These are phyloP conservation scores for Pinus tabuliformis DNA, from an alignment of 75 land plant species.

Conservation along the genomic window DNA sequence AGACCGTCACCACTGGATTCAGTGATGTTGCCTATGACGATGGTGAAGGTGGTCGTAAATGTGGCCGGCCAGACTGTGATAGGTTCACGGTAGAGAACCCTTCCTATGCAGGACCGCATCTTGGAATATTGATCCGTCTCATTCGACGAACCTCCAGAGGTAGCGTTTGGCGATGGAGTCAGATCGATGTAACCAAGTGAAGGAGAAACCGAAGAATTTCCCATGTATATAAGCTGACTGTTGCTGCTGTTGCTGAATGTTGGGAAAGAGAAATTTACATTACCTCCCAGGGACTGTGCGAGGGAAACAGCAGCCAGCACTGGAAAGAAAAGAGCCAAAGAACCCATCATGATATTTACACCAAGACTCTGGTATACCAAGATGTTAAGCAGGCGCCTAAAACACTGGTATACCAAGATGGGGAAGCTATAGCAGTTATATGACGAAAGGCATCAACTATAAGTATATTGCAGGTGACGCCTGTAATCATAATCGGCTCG, in stretches of 20 bases:
- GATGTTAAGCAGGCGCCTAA: no score
- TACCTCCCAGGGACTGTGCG: neutral
- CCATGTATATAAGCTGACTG: neutral
- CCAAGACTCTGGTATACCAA: no score
- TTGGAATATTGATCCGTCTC: no score
- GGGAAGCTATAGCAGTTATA: no score
- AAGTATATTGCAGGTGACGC: no score
- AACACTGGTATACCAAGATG: no score
- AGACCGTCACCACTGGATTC: neutral
- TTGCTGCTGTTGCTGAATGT: neutral
- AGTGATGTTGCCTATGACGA: neutral
- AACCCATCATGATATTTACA: no score
- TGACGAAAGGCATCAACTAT: no score
- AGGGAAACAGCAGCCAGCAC: no score
- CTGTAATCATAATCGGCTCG: no score
- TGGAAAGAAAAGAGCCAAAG: no score
- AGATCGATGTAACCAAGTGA: neutral
- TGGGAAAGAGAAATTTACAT: neutral
- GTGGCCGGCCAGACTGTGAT: constrained; percentile 9
- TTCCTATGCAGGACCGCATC: neutral
- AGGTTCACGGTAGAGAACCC: neutral
- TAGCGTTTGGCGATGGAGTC: neutral
- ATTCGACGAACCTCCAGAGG: no score
- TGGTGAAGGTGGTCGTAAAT: constrained; percentile 20
- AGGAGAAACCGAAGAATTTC: neutral